phyloP scores from a whole-genome alignment of 345 rosid species.

The Brassica juncea region DNA sequence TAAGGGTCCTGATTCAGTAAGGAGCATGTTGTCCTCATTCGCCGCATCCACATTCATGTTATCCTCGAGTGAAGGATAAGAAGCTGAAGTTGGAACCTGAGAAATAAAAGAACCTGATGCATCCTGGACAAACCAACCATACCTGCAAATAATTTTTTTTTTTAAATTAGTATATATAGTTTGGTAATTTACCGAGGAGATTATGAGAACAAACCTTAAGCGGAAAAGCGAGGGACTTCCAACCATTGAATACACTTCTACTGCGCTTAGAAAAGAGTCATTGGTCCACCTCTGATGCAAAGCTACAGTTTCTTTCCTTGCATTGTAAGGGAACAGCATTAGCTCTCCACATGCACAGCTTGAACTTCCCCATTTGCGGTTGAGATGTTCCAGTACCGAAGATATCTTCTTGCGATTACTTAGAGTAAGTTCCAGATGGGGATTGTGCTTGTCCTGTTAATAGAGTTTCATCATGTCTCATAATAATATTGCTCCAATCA shows the following conservation, averaged over 20 bases:
- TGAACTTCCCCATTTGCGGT: slow-evolving; percentile 93
- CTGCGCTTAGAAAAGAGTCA: slow-evolving; percentile 70
- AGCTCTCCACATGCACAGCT: slow-evolving; percentile 80
- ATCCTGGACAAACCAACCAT: slow-evolving; percentile 79
- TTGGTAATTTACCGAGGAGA: slow-evolving; percentile 12
- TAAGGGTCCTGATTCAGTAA: slow-evolving; percentile 40
- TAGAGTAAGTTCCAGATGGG: slow-evolving; percentile 96
- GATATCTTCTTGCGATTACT: slow-evolving; percentile 92
- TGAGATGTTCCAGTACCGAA: slow-evolving; percentile 90
- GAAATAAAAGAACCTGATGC: slow-evolving; percentile 44
- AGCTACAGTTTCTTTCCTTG: slow-evolving; percentile 60
- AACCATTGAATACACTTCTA: slow-evolving; percentile 64
- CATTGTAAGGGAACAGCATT: slow-evolving; percentile 74
- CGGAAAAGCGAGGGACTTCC: slow-evolving; percentile 87
- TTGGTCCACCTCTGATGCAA: slow-evolving; percentile 76
- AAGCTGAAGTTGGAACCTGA: slow-evolving; percentile 43
- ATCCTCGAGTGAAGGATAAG: slow-evolving; percentile 46
- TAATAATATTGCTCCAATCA: background rate
- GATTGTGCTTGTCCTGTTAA: slow-evolving; percentile 89
- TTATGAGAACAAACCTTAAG: slow-evolving; percentile 63
- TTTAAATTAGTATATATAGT: slow-evolving; percentile 16
- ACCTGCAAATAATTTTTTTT: slow-evolving; percentile 56
- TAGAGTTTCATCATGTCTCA: slow-evolving; percentile 37
- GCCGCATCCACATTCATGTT: slow-evolving; percentile 42
- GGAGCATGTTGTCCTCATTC: slow-evolving; percentile 37